Percentiles rank a stretch among this genome's conserved stretches.
Evolutionary conservation across 257 asterid species (phyloP).

Genomic region (Ilex asprella): DNA sequence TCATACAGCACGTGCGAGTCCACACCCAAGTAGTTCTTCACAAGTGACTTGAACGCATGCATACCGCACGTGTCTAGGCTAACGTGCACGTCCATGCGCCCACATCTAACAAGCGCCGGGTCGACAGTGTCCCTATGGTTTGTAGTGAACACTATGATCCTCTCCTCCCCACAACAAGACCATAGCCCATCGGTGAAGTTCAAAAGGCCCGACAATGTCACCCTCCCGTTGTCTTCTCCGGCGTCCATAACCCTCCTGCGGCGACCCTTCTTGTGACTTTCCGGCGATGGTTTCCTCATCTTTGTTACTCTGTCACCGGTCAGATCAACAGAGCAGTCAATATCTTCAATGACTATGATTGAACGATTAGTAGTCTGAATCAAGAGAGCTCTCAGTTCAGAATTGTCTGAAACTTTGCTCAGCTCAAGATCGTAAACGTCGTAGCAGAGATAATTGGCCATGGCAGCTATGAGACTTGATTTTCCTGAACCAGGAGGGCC

Average conservation of each 20-base stretch:
- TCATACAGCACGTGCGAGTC: slow-evolving; percentile 35
- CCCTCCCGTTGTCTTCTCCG: slow-evolving; percentile 18
- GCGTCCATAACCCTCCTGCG: not conserved
- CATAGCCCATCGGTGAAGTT: slow-evolving; percentile 52
- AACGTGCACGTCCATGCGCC: slow-evolving; percentile 62
- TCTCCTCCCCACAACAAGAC: slow-evolving; percentile 44
- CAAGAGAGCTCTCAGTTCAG: slow-evolving; percentile 40
- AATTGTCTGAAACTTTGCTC: slow-evolving; percentile 34
- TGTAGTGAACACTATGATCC: slow-evolving; percentile 33
- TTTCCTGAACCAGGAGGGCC: slow-evolving; percentile 63
- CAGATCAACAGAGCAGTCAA: slow-evolving; percentile 46
- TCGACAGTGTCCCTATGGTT: slow-evolving; percentile 38
- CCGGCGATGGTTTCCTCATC: not conserved
- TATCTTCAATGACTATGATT: slow-evolving; percentile 52
- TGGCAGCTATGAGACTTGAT: slow-evolving; percentile 59
- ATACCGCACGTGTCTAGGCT: slow-evolving; percentile 54
- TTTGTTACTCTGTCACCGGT: slow-evolving; percentile 29
- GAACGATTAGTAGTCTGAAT: slow-evolving; percentile 46
- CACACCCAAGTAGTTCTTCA: slow-evolving; percentile 42
- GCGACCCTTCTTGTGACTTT: too few species aligned
- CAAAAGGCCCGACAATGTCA: slow-evolving; percentile 46
- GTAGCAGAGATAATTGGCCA: slow-evolving; percentile 42
- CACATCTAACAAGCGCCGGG: slow-evolving; percentile 48
- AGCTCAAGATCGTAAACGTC: slow-evolving; percentile 58
- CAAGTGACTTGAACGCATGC: slow-evolving; percentile 42